Evolutionary conservation across 2,329 filamentous ascomycete genomes (phyloP).

Genomic region (Trichoderma aggressivum): DNA sequence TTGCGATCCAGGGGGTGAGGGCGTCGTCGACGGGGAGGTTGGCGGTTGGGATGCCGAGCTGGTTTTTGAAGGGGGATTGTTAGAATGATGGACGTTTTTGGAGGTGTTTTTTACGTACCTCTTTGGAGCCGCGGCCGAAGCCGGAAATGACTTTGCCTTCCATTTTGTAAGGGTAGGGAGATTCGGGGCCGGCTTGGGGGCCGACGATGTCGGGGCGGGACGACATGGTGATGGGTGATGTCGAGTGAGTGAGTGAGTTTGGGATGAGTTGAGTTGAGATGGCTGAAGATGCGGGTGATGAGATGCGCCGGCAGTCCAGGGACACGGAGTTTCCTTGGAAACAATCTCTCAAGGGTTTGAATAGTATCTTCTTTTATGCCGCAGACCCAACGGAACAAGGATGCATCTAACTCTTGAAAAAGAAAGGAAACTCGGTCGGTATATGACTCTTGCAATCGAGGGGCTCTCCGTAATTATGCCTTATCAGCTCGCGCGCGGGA

Average conservation of each 20-base stretch:
- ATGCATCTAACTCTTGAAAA: neutral
- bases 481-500: slow-evolving; percentile 9
- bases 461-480: neutral
- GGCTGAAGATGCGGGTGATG: neutral
- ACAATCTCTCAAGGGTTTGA: neutral
- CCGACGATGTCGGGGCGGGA: slow-evolving; percentile 69
- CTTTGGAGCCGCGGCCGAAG: slow-evolving; percentile 90
- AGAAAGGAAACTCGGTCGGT: neutral
- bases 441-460: neutral
- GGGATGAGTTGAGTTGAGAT: neutral
- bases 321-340: neutral
- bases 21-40: slow-evolving; percentile 75
- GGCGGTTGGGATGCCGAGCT: slow-evolving; percentile 94
- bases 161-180: slow-evolving; percentile 80
- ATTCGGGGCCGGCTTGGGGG: slow-evolving; percentile 65
- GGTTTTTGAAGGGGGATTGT: slow-evolving; percentile 39
- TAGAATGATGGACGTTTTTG: neutral
- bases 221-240: slow-evolving; percentile 26
- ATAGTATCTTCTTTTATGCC: neutral
- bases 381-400: neutral
- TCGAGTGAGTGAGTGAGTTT: neutral
- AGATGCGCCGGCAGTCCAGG: neutral
- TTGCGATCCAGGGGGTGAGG: slow-evolving; percentile 56
- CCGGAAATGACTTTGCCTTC: slow-evolving; percentile 86
- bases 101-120: slow-evolving; percentile 57